Evolutionary conservation across 1,284 basidiomycete species (phyloP).

Genomic region (Stygiomarasmius scandens): DNA sequence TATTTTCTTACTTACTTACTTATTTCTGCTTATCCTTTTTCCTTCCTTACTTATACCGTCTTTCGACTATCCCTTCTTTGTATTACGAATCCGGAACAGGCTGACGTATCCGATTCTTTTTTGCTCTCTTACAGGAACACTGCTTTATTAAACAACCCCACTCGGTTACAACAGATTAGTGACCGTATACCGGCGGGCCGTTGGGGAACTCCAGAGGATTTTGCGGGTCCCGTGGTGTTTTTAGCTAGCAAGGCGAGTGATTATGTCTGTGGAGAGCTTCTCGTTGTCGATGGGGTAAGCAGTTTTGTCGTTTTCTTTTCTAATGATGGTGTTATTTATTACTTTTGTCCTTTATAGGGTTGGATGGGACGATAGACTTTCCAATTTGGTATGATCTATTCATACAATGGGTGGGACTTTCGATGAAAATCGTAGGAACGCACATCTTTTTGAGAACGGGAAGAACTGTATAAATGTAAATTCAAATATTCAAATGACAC

Average conservation of each 20-base stretch:
- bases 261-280: slow-evolving; percentile 88
- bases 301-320: slow-evolving; percentile 19
- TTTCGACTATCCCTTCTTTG: slow-evolving; percentile 5
- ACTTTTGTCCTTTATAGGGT: slow-evolving; percentile 46
- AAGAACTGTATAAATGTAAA: no score
- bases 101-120: no score
- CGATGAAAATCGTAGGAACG: no score
- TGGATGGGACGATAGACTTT: slow-evolving; percentile 63
- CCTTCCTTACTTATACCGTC: slow-evolving; percentile 5
- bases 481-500: no score
- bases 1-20: no score
- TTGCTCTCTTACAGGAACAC: slow-evolving; percentile 64
- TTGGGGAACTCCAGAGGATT: slow-evolving; percentile 89
- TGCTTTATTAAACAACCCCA: slow-evolving; percentile 73
- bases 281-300: slow-evolving; percentile 76
- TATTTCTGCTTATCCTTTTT: no score
- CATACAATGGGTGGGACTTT: no score
- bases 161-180: slow-evolving; percentile 83
- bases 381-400: no score
- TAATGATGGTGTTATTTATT: slow-evolving; percentile 13
- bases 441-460: no score
- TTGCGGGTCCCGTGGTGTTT: slow-evolving; percentile 90
- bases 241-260: slow-evolving; percentile 85
- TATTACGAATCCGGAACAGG: not conserved
- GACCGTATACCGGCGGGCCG: slow-evolving; percentile 91